These are phyloP conservation scores for Hypoxylon sp. DNA, from an alignment of 2,329 filamentous ascomycete genomes.

Conservation along the genomic window DNA sequence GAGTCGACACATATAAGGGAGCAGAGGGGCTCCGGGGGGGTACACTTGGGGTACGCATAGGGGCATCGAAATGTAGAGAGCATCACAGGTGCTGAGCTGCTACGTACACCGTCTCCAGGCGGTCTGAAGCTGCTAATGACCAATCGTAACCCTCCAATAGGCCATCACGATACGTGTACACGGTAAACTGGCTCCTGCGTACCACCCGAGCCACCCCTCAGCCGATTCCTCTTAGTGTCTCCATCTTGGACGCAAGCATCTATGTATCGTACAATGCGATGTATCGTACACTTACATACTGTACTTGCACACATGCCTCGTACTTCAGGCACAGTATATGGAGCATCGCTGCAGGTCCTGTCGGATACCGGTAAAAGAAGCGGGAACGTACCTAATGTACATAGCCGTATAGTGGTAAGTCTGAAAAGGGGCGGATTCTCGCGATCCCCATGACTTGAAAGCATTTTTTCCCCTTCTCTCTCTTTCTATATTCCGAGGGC, in stretches of 20 bases:
- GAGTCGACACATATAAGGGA: too few relatives aligned
- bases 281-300: too few relatives aligned
- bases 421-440: neutral
- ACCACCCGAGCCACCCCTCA: slow-evolving; percentile 5
- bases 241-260: slow-evolving; percentile 24
- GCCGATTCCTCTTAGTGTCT: slow-evolving; percentile 18
- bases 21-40: too few relatives aligned
- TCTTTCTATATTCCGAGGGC: neutral
- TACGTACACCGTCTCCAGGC: slow-evolving; percentile 3
- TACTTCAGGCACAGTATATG: too few relatives aligned
- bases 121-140: slow-evolving; percentile 8
- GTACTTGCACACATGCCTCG: too few relatives aligned
- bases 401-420: neutral
- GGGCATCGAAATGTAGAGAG: neutral
- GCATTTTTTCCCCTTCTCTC: neutral
- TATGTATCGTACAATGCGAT: too few relatives aligned
- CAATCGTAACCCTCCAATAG: slow-evolving; percentile 24
- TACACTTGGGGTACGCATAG: slow-evolving; percentile 22
- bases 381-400: neutral
- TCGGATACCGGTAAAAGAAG: slow-evolving; percentile 20
- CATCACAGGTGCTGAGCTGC: neutral
- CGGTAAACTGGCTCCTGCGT: slow-evolving; percentile 4
- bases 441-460: neutral
- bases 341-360: slow-evolving; percentile 26
- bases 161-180: slow-evolving; percentile 4